Base-by-base conservation (phyloP, 257 asterid species). In the Ocimum tenuiflorum region DNA sequence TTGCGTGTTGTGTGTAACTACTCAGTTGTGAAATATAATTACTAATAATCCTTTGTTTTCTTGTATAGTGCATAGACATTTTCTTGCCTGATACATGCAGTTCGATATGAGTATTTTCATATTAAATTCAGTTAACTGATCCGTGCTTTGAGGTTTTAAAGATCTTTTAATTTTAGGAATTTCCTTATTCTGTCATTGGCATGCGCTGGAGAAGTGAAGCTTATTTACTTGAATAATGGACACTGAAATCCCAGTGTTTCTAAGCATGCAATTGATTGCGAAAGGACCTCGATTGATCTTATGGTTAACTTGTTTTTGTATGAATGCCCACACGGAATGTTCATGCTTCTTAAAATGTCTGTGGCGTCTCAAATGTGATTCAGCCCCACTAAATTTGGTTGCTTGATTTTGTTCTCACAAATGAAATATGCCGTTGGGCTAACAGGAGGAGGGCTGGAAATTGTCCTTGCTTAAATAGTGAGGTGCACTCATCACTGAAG, bases 401-500 rank as follows among this genome's bases (percentile, higher is more conserved):
- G 54, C 39, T 70, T 23, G 58, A 18, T 8, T 39, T 19, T 24
- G 41, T 67, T 29, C 68, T 56, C 38, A 48, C 59, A 29, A 51
- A 54, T 55, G 68, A 41, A 60, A 51, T 60, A 31, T 47, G 55
- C 5, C 11, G 6, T 22, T 65, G 20, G 57, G 22, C 24, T 54
- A 63, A 52, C 46, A 58, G 71, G 54, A 35, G 52, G 36, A 53
- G 55, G 63, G 67, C 38, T 60, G 68, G 46, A 47, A 48, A 35
- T 48, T 6, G 47, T 57, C 45, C 31, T 69, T 33, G 15, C 52
- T 73, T 68, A 69, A 64, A 46, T 41, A 35, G 68, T 29, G 20
- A 50, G 68, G 46, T 1, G 22, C 19, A 39, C 41, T 64, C 3
- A 9, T 24, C 3, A 9, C 57, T n/a, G 50, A 12, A 51, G 51